These are phyloP conservation scores for Liriodendron chinense DNA, from an alignment of 164 flowering plant genomes.

Conservation along the genomic window DNA sequence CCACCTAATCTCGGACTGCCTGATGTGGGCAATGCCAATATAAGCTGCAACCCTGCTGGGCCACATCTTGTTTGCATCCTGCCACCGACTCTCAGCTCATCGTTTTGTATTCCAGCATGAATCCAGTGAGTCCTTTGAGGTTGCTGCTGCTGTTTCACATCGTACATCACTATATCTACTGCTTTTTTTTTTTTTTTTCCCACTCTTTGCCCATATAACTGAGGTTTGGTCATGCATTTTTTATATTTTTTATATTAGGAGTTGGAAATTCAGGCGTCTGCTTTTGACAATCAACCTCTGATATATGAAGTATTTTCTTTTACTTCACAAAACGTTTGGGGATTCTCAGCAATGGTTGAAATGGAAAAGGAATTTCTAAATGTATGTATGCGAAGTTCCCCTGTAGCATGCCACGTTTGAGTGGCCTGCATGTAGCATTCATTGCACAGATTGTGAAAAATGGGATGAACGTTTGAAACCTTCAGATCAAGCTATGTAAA, in stretches of 20 bases:
- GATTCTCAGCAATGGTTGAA: not conserved
- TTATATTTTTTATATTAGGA: too few relatives aligned
- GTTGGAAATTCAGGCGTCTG: too few relatives aligned
- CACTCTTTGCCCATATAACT: not conserved
- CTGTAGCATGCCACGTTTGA: not conserved
- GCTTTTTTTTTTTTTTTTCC: not conserved
- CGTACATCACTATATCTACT: too few relatives aligned
- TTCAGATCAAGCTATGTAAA: not conserved
- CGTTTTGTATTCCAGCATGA: constrained; percentile 77
- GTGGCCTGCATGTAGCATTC: not conserved
- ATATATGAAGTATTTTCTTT: too few relatives aligned
- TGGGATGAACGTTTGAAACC: not conserved
- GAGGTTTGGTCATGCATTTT: not conserved
- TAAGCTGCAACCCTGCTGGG: constrained; percentile 89
- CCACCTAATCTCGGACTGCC: constrained; percentile 90
- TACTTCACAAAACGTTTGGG: too few relatives aligned
- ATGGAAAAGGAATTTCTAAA: not conserved
- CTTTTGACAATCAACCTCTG: too few relatives aligned
- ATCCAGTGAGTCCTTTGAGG: constrained; percentile 12
- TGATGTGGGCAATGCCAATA: constrained; percentile 55
- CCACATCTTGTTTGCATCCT: constrained; percentile 89
- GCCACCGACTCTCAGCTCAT: constrained; percentile 92
- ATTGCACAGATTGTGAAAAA: not conserved
- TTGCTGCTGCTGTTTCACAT: not conserved
- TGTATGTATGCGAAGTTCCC: not conserved